These are phyloP conservation scores for Choiromyces venosus DNA, from an alignment of 495 filamentous ascomycete genomes.

Conservation along the genomic window DNA sequence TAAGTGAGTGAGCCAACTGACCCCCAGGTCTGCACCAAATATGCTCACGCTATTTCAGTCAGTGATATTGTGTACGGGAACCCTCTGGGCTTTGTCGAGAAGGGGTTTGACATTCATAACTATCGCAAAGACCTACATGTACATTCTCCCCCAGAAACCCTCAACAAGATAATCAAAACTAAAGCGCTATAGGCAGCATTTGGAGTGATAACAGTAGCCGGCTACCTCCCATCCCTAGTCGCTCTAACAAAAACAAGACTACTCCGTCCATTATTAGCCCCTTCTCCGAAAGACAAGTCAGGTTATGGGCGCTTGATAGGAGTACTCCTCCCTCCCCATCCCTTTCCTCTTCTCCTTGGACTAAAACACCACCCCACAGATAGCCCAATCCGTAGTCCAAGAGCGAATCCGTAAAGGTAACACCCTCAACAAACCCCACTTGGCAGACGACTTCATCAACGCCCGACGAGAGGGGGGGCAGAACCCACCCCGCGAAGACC, in stretches of 20 bases:
- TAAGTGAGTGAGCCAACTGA: conserved; percentile 12
- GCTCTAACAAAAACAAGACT: conserved; percentile 7
- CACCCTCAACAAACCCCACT: conserved; percentile 6
- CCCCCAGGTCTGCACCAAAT: no score
- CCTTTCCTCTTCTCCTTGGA: not conserved
- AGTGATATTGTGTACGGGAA: conserved; percentile 11
- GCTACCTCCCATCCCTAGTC: conserved; percentile 1
- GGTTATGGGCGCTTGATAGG: conserved; percentile 14
- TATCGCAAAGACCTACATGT: conserved; percentile 10
- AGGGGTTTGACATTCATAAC: conserved; percentile 11
- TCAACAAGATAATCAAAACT: no score
- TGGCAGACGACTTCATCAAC: conserved; percentile 11
- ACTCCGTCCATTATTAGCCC: not conserved
- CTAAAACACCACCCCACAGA: not conserved
- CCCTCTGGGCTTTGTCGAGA: conserved; percentile 13
- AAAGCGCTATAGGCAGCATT: conserved; percentile 10
- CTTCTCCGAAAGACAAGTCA: conserved; percentile 15
- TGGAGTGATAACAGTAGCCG: conserved; percentile 1
- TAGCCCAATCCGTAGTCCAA: conserved; percentile 3
- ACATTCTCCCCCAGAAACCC: no score
- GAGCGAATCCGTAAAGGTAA: conserved; percentile 11
- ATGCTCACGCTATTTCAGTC: not conserved
- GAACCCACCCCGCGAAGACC: not conserved
- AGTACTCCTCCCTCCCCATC: conserved; percentile 2
- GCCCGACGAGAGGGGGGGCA: not conserved